These are phyloP conservation scores for Alternaria ventricosa DNA, from an alignment of 2,329 filamentous ascomycete genomes.

Conservation along the genomic window DNA sequence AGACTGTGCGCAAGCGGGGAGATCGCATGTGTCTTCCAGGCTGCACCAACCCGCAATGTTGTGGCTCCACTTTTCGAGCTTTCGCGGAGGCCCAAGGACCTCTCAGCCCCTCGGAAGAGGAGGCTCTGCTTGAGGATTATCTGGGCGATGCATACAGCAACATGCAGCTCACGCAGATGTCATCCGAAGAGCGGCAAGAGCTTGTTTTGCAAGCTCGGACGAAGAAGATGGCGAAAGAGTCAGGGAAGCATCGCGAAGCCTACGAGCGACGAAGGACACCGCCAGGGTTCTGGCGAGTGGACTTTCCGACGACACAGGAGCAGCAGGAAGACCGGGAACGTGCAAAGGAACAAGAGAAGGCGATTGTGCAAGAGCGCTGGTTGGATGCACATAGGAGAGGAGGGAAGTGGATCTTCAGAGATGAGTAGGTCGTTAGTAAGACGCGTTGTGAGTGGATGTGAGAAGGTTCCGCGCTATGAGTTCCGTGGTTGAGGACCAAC, in stretches of 20 bases:
- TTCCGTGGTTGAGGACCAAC: not conserved
- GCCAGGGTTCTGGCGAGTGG: slow-evolving; percentile 87
- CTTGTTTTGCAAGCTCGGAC: slow-evolving; percentile 78
- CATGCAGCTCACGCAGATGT: slow-evolving; percentile 56
- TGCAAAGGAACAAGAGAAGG: slow-evolving; percentile 67
- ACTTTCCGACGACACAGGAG: slow-evolving; percentile 90
- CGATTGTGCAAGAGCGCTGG: slow-evolving; percentile 74
- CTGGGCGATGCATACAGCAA: slow-evolving; percentile 55
- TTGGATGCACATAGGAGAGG: slow-evolving; percentile 79
- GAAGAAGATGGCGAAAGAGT: slow-evolving; percentile 73
- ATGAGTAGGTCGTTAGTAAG: slow-evolving; percentile 63
- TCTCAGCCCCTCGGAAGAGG: slow-evolving; percentile 44
- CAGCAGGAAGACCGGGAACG: slow-evolving; percentile 68
- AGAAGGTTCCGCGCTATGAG: not conserved
- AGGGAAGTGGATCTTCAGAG: slow-evolving; percentile 81
- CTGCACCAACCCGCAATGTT: slow-evolving; percentile 78
- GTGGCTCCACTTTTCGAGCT: slow-evolving; percentile 72
- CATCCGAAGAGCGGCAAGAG: slow-evolving; percentile 65
- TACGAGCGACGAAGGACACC: slow-evolving; percentile 76
- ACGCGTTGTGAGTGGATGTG: not conserved
- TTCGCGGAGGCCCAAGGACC: slow-evolving; percentile 59
- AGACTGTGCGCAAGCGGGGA: slow-evolving; percentile 74
- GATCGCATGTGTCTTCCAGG: slow-evolving; percentile 74
- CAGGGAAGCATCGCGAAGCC: slow-evolving; percentile 78
- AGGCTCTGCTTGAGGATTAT: slow-evolving; percentile 60